Conservation (phyloP, 179 eudicot species). For the Patellifolia procumbens region DNA sequence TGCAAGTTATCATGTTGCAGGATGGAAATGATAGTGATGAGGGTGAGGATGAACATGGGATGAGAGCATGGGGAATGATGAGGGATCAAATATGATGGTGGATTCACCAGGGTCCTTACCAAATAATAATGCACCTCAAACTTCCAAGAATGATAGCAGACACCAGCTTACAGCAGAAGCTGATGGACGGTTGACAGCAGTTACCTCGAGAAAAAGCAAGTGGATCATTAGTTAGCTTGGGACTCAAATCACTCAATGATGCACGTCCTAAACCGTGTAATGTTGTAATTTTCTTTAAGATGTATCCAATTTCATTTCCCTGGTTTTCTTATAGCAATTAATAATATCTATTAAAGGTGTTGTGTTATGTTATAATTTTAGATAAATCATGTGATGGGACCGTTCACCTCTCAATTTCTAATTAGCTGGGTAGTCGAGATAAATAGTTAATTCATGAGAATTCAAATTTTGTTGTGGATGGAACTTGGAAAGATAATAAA, state of each 20-base stretch:
- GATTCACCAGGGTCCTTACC: conserved; percentile 40
- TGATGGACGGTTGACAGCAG: conserved; percentile 47
- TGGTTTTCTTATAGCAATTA: background rate
- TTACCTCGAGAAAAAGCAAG: conserved; percentile 35
- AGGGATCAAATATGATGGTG: conserved; percentile 51
- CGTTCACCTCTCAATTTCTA: no score
- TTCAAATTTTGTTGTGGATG: no score
- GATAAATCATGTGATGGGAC: no score
- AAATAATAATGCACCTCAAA: conserved; percentile 21
- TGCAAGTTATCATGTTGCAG: conserved; percentile 26
- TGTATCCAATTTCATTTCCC: conserved; percentile 18
- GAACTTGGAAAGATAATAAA: no score
- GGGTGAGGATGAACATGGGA: conserved; percentile 33
- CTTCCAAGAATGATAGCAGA: conserved; percentile 19
- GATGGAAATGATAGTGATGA: conserved; percentile 41
- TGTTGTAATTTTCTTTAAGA: background rate
- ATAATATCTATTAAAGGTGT: conserved; percentile 1
- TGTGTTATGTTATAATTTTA: no score
- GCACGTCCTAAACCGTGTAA: background rate
- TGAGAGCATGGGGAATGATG: conserved; percentile 30
- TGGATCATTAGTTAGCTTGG: conserved; percentile 31
- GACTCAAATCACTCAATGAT: conserved; percentile 1
- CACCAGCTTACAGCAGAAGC: conserved; percentile 27
- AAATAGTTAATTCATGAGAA: no score
- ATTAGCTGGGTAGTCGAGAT: no score